Evolutionary conservation across 1,284 basidiomycete genomes (phyloP).

Genomic region (Phellopilus nigrolimitatus): DNA sequence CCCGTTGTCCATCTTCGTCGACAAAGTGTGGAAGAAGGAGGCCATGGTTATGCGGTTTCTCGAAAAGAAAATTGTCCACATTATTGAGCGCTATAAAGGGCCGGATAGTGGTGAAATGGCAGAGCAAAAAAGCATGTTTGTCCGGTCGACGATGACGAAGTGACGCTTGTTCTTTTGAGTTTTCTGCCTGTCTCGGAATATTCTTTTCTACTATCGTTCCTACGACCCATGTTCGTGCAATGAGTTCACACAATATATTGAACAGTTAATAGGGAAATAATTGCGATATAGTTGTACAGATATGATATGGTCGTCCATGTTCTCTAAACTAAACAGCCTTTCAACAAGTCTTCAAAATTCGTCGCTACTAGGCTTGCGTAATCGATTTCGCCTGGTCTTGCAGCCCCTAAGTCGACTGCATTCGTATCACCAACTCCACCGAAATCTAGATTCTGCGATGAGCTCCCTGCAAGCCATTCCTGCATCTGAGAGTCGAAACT

Average conservation of each 20-base stretch:
- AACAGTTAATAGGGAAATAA: background rate
- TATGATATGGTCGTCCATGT: background rate
- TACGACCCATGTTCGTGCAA: background rate
- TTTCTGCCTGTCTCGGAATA: background rate
- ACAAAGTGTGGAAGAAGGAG: slow-evolving; percentile 62
- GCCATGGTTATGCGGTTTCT: slow-evolving; percentile 52
- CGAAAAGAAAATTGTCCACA: slow-evolving; percentile 46
- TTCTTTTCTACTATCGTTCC: background rate
- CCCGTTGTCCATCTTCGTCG: slow-evolving; percentile 65
- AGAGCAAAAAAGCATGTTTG: background rate
- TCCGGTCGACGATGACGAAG: background rate
- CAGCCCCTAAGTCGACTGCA: background rate
- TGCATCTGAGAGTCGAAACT: background rate
- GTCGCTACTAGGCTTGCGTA: slow-evolving; percentile 4
- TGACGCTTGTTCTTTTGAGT: background rate
- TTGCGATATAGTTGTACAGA: background rate
- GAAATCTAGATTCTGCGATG: background rate
- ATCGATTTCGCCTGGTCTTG: background rate
- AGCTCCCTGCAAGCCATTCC: background rate
- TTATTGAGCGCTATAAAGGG: slow-evolving; percentile 39
- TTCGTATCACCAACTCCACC: background rate
- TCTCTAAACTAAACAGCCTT: slow-evolving; percentile 16
- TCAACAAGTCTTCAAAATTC: slow-evolving; percentile 16
- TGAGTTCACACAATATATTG: background rate
- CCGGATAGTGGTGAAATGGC: background rate